phyloP scores from a whole-genome alignment of 2,329 filamentous ascomycete genomes.

The Aspergillus sp. region DNA sequence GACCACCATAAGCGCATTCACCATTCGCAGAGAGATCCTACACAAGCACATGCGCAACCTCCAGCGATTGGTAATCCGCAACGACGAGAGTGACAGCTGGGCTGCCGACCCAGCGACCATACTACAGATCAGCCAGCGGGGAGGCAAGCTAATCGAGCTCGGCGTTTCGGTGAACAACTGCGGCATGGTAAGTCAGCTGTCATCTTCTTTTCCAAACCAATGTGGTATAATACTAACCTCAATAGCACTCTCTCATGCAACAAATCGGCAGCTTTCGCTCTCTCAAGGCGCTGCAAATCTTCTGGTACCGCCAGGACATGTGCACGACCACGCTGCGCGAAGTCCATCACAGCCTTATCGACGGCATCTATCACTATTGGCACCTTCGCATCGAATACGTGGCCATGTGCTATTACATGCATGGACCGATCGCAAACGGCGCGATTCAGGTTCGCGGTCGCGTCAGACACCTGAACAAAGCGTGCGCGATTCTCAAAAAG shows the following conservation, averaged over 20 bases:
- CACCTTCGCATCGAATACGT: constrained; percentile 24
- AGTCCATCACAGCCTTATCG: constrained; percentile 16
- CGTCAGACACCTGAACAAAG: background rate
- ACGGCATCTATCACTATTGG: constrained; percentile 22
- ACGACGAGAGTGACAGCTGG: constrained; percentile 57
- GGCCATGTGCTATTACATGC: constrained; percentile 21
- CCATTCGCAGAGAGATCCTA: constrained; percentile 60
- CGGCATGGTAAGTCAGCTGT: constrained; percentile 1
- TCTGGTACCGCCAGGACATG: constrained; percentile 20
- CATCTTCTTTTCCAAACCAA: no score
- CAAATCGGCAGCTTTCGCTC: constrained; percentile 21
- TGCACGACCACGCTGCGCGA: background rate
- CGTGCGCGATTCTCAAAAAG: background rate
- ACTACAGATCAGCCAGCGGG: constrained; percentile 16
- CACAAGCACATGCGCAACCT: constrained; percentile 60
- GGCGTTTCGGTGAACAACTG: background rate
- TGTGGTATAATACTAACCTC: background rate
- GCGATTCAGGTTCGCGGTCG: background rate
- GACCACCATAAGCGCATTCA: constrained; percentile 53
- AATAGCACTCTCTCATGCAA: background rate
- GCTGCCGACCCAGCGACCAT: constrained; percentile 39
- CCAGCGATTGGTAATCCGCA: constrained; percentile 62
- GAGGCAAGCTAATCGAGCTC: background rate
- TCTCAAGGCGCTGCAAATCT: constrained; percentile 25
- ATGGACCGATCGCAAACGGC: constrained; percentile 9